Evolutionary conservation across 441 rosid genomes (phyloP), one percentile per base, ranked within the genome.

Genomic region (Flueggea neowawraea): DNA sequence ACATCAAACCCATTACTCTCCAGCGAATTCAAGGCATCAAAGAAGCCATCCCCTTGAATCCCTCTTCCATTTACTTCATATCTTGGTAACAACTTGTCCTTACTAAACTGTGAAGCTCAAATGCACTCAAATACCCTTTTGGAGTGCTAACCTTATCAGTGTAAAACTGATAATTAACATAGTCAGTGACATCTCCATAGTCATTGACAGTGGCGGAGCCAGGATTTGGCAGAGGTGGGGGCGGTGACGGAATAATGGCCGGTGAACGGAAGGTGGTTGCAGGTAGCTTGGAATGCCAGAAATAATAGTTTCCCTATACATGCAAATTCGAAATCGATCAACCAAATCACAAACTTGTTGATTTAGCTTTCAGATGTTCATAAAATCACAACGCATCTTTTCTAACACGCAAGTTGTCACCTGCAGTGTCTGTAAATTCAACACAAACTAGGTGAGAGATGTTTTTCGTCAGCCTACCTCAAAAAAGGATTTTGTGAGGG

Each of bases 201-300:
- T 51, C 48, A 0, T 57, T 48, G 28, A 73, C 28, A 22, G 28
- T 22, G 28, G 28, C 28, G 2, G 2, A 22, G 28, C 28, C 28
- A 22, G 28, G 28, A 22, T 22, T 22, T 22, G 28, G 2, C 28
- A 22, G 28, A 22, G 28, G 28, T 22, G 28, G 28, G n/a, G 28
- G 28, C n/a, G n/a, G n/a, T n/a, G n/a, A 2, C 2, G 28, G 2
- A 22, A 22, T 22, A 22, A 22, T 22, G 28, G 28, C 28, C 28
- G 28, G 2, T 22, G 28, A 2, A 22, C 2, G 28, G 28, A 22
- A 22, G 28, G 2, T 22, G 88, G 78, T 48, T 87, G 88, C 65
- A 82, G 85, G 39, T 80, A 89, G 73, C 85, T 82, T 53, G 97
- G 97, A 66, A 85, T 55, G 55, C 81, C 75, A 16, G 80, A 82